Base-by-base conservation (phyloP, 2,329 filamentous ascomycete species). In the Clonostachys sp. region DNA sequence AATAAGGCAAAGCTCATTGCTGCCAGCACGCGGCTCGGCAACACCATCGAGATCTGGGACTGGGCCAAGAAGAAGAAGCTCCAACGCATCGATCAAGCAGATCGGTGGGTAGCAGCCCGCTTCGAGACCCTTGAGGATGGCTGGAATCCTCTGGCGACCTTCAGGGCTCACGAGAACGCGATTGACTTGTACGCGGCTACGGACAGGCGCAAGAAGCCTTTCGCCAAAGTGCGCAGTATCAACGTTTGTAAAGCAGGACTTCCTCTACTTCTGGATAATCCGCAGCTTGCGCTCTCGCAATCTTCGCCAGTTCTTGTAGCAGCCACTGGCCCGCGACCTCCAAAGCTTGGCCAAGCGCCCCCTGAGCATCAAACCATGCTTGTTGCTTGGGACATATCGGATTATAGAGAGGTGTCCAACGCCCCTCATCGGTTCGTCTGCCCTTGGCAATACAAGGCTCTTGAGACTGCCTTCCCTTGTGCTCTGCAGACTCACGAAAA, bases 1-100 rank as follows among this genome's bases (percentile, higher is more conserved):
- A 67, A 71, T 50, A 51, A 65, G 2, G 59, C 59, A n/a, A 65
- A 56, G 42, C 53, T 71, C 30, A 58, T 68, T 13, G 68, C 65
- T 35, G 62, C 71, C 39, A 59, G 67, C 16, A 59, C 65, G 2
- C 61, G 61, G 6, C 71, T 71, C 46, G 68, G 68, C 34, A 60
- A 66, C 45, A 55, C 61, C 3, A 54, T 71, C 34, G 66, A 70
- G 45, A 61, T 71, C 40, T 69, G 64, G 60, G 63, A 70, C 49
- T 71, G 67, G 67, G 55, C 58, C 4, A 61, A 55, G 47, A 68
- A 60, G 51, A 70, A 69, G 54, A 62, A 60, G 17, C 52, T 71
- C 2, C 68, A 71, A 49, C 56, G 60, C 13, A 61, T 71, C 42
- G 61, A 60, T 40, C 54, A 63, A 24, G 64, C 64, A 7, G 64